A percentile compares a stretch with the other conserved stretches of the same genome.
These are phyloP conservation scores for Candida ulmi DNA, from an alignment of 805 yeast species.

Conservation along the genomic window DNA sequence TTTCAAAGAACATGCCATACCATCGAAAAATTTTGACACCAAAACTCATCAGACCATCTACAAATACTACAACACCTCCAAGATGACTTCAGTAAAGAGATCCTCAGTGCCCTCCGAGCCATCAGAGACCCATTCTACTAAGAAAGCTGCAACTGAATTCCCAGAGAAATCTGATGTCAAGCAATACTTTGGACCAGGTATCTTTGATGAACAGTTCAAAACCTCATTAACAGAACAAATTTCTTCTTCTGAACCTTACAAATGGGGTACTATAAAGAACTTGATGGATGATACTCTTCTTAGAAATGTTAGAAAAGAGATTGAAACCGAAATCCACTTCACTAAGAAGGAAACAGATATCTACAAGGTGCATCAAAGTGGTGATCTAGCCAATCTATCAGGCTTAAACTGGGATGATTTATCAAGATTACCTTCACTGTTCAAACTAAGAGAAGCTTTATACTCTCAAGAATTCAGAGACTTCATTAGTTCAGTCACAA, in stretches of 20 bases:
- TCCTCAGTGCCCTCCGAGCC: background rate
- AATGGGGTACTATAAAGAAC: constrained; percentile 80
- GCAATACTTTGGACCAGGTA: constrained; percentile 39
- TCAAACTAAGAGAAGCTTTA: constrained; percentile 76
- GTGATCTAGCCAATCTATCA: constrained; percentile 85
- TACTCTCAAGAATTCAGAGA: constrained; percentile 85
- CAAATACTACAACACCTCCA: no score
- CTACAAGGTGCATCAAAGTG: constrained; percentile 86
- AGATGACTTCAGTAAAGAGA: constrained; percentile 1
- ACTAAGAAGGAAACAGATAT: constrained; percentile 96
- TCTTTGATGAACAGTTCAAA: constrained; percentile 40
- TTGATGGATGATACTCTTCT: constrained; percentile 73
- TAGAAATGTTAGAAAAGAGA: constrained; percentile 78
- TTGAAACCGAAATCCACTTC: constrained; percentile 77
- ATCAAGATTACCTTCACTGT: constrained; percentile 66
- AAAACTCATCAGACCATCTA: no score
- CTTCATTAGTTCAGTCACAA: constrained; percentile 68
- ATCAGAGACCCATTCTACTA: background rate
- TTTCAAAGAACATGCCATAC: background rate
- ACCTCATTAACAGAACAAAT: constrained; percentile 38
- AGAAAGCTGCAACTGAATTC: constrained; percentile 12
- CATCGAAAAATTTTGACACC: background rate
- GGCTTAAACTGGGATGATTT: constrained; percentile 78
- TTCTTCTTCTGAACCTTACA: constrained; percentile 63
- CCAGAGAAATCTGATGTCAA: constrained; percentile 27